phyloP scores from a whole-genome alignment of 257 asterid genomes.

The Gynochthodes officinalis region DNA sequence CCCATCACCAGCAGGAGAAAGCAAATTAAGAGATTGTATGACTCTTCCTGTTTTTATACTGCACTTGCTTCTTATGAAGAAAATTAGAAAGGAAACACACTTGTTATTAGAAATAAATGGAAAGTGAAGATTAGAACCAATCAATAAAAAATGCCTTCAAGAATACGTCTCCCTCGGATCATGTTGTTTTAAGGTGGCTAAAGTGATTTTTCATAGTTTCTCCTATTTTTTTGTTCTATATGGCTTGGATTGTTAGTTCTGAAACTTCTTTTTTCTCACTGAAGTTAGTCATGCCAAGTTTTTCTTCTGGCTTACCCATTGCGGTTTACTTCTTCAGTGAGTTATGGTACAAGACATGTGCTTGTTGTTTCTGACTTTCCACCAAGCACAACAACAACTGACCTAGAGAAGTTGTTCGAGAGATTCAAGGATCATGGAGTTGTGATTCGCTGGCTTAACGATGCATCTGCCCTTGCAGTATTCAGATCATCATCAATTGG shows the following conservation, averaged over 20 bases:
- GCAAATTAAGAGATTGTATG: slow-evolving; percentile 43
- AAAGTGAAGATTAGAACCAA: background rate
- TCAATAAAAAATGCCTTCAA: background rate
- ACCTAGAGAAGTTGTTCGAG: slow-evolving; percentile 66
- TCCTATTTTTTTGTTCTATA: background rate
- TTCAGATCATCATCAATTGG: slow-evolving; percentile 78
- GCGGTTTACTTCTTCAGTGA: slow-evolving; percentile 18
- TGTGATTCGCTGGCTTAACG: slow-evolving; percentile 90
- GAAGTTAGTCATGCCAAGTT: slow-evolving; percentile 2
- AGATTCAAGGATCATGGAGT: slow-evolving; percentile 62
- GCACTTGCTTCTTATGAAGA: background rate
- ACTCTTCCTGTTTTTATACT: background rate
- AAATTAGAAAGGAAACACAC: background rate
- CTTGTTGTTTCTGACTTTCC: slow-evolving; percentile 74
- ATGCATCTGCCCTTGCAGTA: slow-evolving; percentile 78
- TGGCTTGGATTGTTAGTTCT: background rate
- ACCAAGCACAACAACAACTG: slow-evolving; percentile 62
- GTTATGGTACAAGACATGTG: slow-evolving; percentile 62
- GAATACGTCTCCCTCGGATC: background rate
- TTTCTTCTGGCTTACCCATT: background rate
- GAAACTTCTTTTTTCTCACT: background rate
- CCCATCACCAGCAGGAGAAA: slow-evolving; percentile 31
- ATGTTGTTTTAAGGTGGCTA: background rate
- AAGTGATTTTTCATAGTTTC: background rate
- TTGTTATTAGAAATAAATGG: background rate